Evolutionary conservation across 2,329 filamentous ascomycete genomes (phyloP), one percentile per base, ranked within the genome.

Genomic region (Penicillium sp.): DNA sequence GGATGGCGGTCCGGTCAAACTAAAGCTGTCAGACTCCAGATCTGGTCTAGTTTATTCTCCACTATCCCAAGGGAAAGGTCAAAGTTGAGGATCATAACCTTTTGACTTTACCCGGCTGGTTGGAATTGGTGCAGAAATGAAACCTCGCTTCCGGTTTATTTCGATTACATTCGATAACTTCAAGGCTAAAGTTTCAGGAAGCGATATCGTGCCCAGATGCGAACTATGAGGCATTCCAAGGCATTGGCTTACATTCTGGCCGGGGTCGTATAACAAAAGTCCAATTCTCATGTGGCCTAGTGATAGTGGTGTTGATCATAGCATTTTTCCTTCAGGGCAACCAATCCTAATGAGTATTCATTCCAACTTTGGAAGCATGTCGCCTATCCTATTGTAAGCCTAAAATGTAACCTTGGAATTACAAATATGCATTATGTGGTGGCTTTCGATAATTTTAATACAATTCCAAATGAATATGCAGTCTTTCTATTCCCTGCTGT

Each of bases 11-110:
- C 64, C 64, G 64, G 59, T 16, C 13, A 36, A 50, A 44, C 54
- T 60, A 65, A 65, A 57, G 58, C 64, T 66, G 64, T 66, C 64
- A 66, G 53, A 58, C 46, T 19, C 43, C 54, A 15, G 15, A 43
- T 36, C 4, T 2, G 31, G 57, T 39, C 43, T 59, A 56, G 59
- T 34, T 21, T 8, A 11, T 16, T 10, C 39, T 25, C 50, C 50
- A 19, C 21, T 44, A 43, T 49, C 61, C 63, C 58, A 53, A 49
- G 48, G 45, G 54, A 53, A 57, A 45, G 64, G 62, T 56, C 57
- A 55, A 58, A 59, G 55, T 60, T 61, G 54, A 55, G 55, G 60
- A 66, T 65, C 64, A 60, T 58, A 33, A 39, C 36, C 38, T n/a
- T 46, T 11, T 23, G 31, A 11, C 33, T 23, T 23, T 33, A 50